Percentiles rank a stretch among this genome's conserved stretches.
These are phyloP conservation scores for Pterocarpus santalinus DNA, from an alignment of 306 rosid species.

Conservation along the genomic window DNA sequence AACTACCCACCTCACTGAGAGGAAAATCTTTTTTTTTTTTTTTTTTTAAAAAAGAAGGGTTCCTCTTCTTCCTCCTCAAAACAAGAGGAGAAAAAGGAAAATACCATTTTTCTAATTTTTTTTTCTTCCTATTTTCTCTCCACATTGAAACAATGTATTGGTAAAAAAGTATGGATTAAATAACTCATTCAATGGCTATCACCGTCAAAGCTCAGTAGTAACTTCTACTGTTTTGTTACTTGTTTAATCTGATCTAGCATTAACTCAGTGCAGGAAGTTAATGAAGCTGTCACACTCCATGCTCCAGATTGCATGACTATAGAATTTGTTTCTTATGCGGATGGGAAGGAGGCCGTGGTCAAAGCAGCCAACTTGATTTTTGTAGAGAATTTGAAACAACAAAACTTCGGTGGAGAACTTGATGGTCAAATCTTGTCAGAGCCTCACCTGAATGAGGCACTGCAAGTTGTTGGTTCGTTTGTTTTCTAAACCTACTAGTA, in stretches of 20 bases:
- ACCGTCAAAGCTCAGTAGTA: slow-evolving; percentile 16
- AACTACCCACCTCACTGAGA: neutral
- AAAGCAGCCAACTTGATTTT: slow-evolving; percentile 84
- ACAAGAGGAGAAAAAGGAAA: neutral
- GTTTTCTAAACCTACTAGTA: slow-evolving; percentile 35
- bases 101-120: neutral
- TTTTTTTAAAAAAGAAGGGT: neutral
- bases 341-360: slow-evolving; percentile 83
- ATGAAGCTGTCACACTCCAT: slow-evolving; percentile 46
- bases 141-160: neutral
- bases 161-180: slow-evolving; percentile 25
- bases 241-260: slow-evolving; percentile 49
- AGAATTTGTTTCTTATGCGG: slow-evolving; percentile 72
- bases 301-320: slow-evolving; percentile 59
- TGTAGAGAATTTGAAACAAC: slow-evolving; percentile 56
- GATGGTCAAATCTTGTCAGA: slow-evolving; percentile 60
- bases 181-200: neutral
- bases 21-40: too few relatives aligned
- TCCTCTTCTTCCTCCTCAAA: neutral
- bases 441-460: slow-evolving; percentile 70
- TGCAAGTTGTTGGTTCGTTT: slow-evolving; percentile 76
- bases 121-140: slow-evolving; percentile 24
- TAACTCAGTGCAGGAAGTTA: slow-evolving; percentile 61
- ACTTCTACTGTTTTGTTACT: slow-evolving; percentile 3
- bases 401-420: slow-evolving; percentile 54